Evolutionary conservation across 176 grass and related monocot species (phyloP).

Genomic region (Hordeum marinum): DNA sequence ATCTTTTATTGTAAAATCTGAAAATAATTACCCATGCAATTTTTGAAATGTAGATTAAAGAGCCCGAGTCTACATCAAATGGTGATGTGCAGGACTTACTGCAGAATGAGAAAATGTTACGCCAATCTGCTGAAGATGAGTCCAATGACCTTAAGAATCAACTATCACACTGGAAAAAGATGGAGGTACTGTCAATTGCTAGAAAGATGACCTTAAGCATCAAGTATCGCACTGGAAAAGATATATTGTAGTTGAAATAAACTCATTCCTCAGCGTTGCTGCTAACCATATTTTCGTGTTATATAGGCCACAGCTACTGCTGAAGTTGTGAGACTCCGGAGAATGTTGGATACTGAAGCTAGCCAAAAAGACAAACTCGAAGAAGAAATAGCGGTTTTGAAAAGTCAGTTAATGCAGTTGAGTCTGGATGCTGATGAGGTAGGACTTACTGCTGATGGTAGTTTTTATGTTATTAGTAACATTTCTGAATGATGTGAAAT

Average conservation of each 20-base stretch:
- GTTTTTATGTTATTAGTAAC: background rate
- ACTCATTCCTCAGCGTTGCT: background rate
- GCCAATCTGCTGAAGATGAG: constrained; percentile 70
- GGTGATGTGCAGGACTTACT: constrained; percentile 58
- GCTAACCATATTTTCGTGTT: constrained; percentile 18
- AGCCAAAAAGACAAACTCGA: constrained; percentile 88
- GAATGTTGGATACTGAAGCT: constrained; percentile 78
- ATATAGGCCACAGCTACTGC: constrained; percentile 70
- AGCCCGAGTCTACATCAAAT: constrained; percentile 45
- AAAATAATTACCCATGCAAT: constrained; percentile 4
- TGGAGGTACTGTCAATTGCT: constrained; percentile 55
- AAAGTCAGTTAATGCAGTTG: constrained; percentile 82
- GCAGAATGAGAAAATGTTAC: constrained; percentile 77
- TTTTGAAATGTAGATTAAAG: constrained; percentile 43
- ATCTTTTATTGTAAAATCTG: background rate
- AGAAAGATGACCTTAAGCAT: constrained; percentile 49
- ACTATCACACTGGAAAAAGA: constrained; percentile 93
- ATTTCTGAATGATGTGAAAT: constrained; percentile 9
- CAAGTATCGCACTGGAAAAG: constrained; percentile 79
- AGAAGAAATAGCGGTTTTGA: constrained; percentile 82
- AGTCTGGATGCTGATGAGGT: constrained; percentile 96
- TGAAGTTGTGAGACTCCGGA: constrained; percentile 70
- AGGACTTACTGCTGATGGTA: constrained; percentile 18
- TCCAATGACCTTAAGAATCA: constrained; percentile 74
- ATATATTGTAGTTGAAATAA: constrained; percentile 13